phyloP scores from a whole-genome alignment of 2,329 filamentous ascomycete genomes.

The Aspergillus unguis region DNA sequence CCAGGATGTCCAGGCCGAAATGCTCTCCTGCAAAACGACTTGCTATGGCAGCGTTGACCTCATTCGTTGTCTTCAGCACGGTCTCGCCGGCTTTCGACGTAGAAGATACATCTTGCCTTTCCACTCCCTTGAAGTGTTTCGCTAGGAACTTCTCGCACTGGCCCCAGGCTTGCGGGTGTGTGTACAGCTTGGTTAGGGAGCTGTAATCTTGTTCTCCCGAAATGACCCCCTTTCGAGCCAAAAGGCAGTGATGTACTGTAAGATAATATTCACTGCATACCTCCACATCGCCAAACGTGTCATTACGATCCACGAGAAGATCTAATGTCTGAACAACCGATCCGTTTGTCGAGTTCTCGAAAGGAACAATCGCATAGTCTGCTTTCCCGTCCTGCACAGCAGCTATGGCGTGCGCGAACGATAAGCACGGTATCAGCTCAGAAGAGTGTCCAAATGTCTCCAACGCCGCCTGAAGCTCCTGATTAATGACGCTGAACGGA shows the following conservation, averaged over 20 bases:
- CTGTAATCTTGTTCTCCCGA: constrained; percentile 38
- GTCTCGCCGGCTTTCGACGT: constrained; percentile 83
- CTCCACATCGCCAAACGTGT: constrained; percentile 62
- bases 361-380: constrained; percentile 78
- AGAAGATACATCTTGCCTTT: constrained; percentile 77
- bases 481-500: constrained; percentile 20
- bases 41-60: constrained; percentile 72
- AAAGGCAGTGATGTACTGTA: constrained; percentile 80
- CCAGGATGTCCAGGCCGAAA: constrained; percentile 66
- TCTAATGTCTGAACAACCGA: constrained; percentile 87
- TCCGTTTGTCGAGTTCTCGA: constrained; percentile 95
- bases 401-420: constrained; percentile 67
- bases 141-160: constrained; percentile 78
- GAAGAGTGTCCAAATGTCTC: constrained; percentile 45
- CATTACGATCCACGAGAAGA: constrained; percentile 72
- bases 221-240: constrained; percentile 48
- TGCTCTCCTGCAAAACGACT: constrained; percentile 68
- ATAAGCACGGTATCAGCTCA: constrained; percentile 33
- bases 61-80: constrained; percentile 55
- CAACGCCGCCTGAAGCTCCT: constrained; percentile 50
- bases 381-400: constrained; percentile 66
- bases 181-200: constrained; percentile 75
- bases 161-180: constrained; percentile 92
- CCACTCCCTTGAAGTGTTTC: constrained; percentile 66
- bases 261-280: constrained; percentile 85